A percentile compares a stretch with the other conserved stretches of the same genome.
Conservation (phyloP, 208 protist species). For the Wallacemonas sp. region DNA sequence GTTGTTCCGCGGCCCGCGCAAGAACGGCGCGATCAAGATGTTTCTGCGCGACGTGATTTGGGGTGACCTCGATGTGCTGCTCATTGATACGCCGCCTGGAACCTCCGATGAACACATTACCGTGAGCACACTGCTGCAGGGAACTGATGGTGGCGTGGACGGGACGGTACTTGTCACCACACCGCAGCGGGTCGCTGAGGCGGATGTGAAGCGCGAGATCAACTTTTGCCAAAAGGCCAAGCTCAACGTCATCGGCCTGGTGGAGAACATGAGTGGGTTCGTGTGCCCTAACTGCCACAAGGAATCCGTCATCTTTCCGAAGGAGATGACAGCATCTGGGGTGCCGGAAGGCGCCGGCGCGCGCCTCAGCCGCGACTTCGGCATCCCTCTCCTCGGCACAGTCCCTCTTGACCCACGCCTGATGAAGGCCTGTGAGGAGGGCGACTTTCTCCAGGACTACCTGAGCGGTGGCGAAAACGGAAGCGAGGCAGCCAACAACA, state of each 20-base stretch:
- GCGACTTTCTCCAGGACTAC: slow-evolving; percentile 58
- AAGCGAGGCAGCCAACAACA: neutral
- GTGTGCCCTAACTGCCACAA: slow-evolving; percentile 94
- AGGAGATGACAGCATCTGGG: slow-evolving; percentile 19
- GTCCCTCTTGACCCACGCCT: slow-evolving; percentile 91
- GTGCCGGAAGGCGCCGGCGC: slow-evolving; percentile 51
- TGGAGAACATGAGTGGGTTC: slow-evolving; percentile 99
- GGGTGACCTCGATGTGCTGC: slow-evolving; percentile 97
- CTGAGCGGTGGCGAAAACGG: neutral
- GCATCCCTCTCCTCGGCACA: slow-evolving; percentile 80
- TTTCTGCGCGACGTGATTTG: slow-evolving; percentile 98
- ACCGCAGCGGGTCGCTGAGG: slow-evolving; percentile 97
- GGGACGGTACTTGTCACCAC: slow-evolving; percentile 97
- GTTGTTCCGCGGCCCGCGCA: slow-evolving; percentile 98
- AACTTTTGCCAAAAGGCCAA: slow-evolving; percentile 98
- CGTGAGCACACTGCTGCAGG: slow-evolving; percentile 90
- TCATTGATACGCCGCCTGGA: slow-evolving; percentile 99
- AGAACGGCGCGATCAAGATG: slow-evolving; percentile 98
- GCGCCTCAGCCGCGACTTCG: slow-evolving; percentile 81
- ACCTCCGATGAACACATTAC: slow-evolving; percentile 99
- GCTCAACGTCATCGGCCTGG: slow-evolving; percentile 96
- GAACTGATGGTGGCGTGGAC: slow-evolving; percentile 68
- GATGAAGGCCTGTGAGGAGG: slow-evolving; percentile 92
- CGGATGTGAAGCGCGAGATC: slow-evolving; percentile 98
- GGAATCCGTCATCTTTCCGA: slow-evolving; percentile 93